A percentile compares a stretch with the other conserved stretches of the same genome.
These are phyloP conservation scores for Chloromonas sp. DNA, from an alignment of 163 green algal species.

Conservation along the genomic window DNA sequence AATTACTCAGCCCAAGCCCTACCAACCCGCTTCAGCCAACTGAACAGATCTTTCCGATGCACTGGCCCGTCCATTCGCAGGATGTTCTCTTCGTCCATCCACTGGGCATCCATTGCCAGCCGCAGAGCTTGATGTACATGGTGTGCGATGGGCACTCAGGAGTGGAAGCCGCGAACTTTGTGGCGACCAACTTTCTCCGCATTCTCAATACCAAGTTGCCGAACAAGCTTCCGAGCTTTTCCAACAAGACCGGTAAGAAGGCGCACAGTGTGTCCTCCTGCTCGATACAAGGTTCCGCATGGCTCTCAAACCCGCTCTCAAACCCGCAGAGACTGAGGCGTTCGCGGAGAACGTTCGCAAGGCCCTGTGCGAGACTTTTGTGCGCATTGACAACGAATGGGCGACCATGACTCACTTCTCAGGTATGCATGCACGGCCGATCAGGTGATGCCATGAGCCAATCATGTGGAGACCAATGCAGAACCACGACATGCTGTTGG, in stretches of 20 bases:
- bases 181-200: constrained; percentile 26
- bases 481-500: background rate
- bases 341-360: constrained; percentile 42
- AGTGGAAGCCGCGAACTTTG: constrained; percentile 28
- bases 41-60: background rate
- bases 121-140: constrained; percentile 40
- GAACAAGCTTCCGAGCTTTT: constrained; percentile 26
- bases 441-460: background rate
- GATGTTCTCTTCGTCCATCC: constrained; percentile 40
- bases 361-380: constrained; percentile 41
- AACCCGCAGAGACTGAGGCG: constrained; percentile 19
- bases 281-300: too few species aligned
- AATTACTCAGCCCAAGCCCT: background rate
- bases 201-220: constrained; percentile 36
- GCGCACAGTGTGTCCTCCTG: too few species aligned
- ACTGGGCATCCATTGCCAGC: constrained; percentile 19
- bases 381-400: constrained; percentile 53
- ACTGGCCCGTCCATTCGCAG: constrained; percentile 13
- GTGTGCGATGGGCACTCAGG: constrained; percentile 53
- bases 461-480: too few species aligned
- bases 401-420: constrained; percentile 20
- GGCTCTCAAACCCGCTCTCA: too few species aligned
- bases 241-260: constrained; percentile 7
- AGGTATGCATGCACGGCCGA: constrained; percentile 6
- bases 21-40: background rate